These are phyloP conservation scores for Protomyces inouyei DNA, from an alignment of 1,139 yeast genomes.

Conservation along the genomic window DNA sequence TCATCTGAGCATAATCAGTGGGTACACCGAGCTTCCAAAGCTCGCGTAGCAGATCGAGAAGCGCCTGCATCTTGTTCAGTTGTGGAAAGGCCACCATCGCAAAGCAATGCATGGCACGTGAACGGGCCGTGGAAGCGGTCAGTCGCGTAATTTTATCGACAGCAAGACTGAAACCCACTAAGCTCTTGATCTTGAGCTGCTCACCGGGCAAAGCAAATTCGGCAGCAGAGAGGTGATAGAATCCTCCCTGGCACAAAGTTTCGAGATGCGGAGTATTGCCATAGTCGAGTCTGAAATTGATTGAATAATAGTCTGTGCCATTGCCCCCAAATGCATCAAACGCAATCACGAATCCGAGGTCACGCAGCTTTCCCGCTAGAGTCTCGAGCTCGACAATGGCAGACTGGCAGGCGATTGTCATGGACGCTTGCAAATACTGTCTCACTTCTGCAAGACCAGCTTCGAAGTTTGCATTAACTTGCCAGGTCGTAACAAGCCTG, in stretches of 20 bases:
- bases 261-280: slow-evolving; percentile 52
- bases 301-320: neutral
- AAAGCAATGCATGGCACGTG: neutral
- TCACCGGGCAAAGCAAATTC: slow-evolving; percentile 58
- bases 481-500: slow-evolving; percentile 61
- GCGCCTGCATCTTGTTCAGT: neutral
- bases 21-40: neutral
- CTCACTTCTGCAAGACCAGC: neutral
- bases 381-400: neutral
- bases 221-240: slow-evolving; percentile 76
- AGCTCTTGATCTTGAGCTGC: slow-evolving; percentile 40
- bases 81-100: neutral
- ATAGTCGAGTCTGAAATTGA: slow-evolving; percentile 41
- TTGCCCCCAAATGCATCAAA: neutral
- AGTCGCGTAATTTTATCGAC: slow-evolving; percentile 2
- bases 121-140: neutral
- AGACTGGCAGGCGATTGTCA: neutral
- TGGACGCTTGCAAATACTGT: neutral
- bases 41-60: neutral
- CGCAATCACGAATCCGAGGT: neutral
- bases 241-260: slow-evolving; percentile 57
- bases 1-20: neutral
- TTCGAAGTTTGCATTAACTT: neutral
- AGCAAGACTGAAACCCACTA: slow-evolving; percentile 46
- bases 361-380: neutral